Percentiles rank a stretch among this genome's conserved stretches.
Evolutionary conservation across 2,329 filamentous ascomycete genomes (phyloP).

Genomic region (Colletotrichum orbiculare): DNA sequence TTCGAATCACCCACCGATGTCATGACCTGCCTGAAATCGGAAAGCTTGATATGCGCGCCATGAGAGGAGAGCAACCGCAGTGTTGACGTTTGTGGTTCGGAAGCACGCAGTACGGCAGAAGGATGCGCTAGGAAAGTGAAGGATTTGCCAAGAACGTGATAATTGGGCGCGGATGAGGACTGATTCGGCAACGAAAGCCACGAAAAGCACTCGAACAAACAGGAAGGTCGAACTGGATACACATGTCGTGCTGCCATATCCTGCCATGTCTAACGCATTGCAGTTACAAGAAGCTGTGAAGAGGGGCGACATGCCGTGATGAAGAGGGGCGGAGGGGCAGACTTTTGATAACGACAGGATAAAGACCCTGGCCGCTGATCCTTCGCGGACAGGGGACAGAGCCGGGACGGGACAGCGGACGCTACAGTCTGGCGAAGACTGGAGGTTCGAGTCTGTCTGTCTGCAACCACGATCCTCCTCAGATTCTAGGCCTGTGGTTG

Average conservation of each 20-base stretch:
- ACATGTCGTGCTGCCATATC: too few relatives aligned
- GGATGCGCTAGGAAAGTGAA: slow-evolving; percentile 23
- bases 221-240: background rate
- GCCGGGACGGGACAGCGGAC: too few relatives aligned
- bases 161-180: background rate
- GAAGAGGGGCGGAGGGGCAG: too few relatives aligned
- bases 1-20: background rate
- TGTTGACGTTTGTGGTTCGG: too few relatives aligned
- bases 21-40: slow-evolving; percentile 20
- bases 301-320: background rate
- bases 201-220: background rate
- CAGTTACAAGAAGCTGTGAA: background rate
- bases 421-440: too few relatives aligned
- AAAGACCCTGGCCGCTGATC: too few relatives aligned
- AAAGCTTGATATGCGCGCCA: background rate
- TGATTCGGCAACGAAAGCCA: background rate
- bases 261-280: too few relatives aligned
- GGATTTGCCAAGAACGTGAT: slow-evolving; percentile 28
- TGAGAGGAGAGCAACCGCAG: background rate
- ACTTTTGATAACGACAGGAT: too few relatives aligned
- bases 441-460: too few relatives aligned
- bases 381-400: too few relatives aligned
- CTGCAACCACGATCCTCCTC: too few relatives aligned
- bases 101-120: slow-evolving; percentile 3
- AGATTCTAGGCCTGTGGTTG: background rate